Evolutionary conservation across 2,329 filamentous ascomycete genomes (phyloP).

Genomic region (Microsporum canis): DNA sequence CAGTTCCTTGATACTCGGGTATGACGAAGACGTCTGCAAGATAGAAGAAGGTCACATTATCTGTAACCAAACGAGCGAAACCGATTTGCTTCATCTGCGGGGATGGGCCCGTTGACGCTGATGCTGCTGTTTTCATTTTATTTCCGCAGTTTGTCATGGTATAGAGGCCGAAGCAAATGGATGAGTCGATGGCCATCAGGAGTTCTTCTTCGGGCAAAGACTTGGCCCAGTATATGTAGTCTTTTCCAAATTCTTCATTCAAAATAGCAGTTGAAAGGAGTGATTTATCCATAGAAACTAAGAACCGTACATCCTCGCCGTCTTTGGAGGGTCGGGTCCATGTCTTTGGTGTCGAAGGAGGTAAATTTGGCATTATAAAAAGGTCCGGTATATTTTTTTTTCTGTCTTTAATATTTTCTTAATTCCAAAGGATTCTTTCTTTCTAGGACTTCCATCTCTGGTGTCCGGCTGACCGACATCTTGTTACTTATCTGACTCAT

Average conservation of each 20-base stretch:
- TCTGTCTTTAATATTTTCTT: background rate
- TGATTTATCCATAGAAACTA: slow-evolving; percentile 50
- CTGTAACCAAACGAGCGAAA: slow-evolving; percentile 55
- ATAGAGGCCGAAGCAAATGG: slow-evolving; percentile 49
- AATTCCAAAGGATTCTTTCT: background rate
- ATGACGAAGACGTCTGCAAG: slow-evolving; percentile 58
- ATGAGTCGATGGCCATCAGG: slow-evolving; percentile 45
- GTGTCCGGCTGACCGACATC: background rate
- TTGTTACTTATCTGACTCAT: background rate
- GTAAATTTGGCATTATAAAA: background rate
- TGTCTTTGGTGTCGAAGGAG: background rate
- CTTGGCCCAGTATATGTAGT: slow-evolving; percentile 52
- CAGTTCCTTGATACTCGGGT: slow-evolving; percentile 47
- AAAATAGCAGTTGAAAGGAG: slow-evolving; percentile 46
- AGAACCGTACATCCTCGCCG: slow-evolving; percentile 31
- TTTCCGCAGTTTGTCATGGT: slow-evolving; percentile 5
- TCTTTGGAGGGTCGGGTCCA: slow-evolving; percentile 1
- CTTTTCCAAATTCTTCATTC: slow-evolving; percentile 45
- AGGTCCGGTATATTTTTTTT: background rate
- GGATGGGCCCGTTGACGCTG: background rate
- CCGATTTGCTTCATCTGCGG: slow-evolving; percentile 39
- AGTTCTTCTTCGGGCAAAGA: slow-evolving; percentile 40
- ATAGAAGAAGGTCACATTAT: slow-evolving; percentile 57
- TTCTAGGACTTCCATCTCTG: background rate
- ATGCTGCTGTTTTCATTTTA: slow-evolving; percentile 10